Evolutionary conservation across 352 stramenopile species (phyloP), one percentile per base, ranked within the genome.

Genomic region (Phytophthora brassicae): DNA sequence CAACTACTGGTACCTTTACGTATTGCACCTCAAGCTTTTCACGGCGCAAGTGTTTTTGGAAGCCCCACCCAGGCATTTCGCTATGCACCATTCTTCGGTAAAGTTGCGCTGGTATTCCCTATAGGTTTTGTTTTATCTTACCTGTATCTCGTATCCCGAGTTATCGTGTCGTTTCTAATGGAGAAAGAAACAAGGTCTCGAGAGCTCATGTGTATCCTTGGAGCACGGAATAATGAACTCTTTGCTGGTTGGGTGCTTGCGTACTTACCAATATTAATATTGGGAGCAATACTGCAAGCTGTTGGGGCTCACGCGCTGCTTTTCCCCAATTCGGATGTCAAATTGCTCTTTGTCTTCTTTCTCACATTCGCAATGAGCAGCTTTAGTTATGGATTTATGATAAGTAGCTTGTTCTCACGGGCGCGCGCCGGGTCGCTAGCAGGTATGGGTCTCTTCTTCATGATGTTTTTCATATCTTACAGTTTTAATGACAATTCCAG

Each of bases 51-150:
- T 7, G 67, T 84, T 13, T 86, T 79, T 23, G 60, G 76, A 54
- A 79, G 58, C 43, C 85, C 85, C 11, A 84, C 76, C 17, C 60
- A 76, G 8, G 58, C 60, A 6, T 94, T 86, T 49, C 70, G 72
- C 11, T 85, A 81, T 42, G 72, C 79, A 3, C 69, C 68, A 29
- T 97, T 97, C 62, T 97, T 92, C 60, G 71, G 74, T 57, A 86
- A 92, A 49, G 75, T 96, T 6, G 56, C 61, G 2, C 59, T 85
- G 29, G 75, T 96, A 8, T 94, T 97, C 33, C 72, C 88, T 0
- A 77, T 98, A 13, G 89, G 94, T 28, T 98, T 98, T 49, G 79
- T 98, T 26, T 56, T 98, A 20, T 92, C 92, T 17, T 98, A 97
- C 46, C 48, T 98, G 13, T 97, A 97, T 67, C 84, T 86, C n/a